Base-by-base conservation (phyloP, 495 filamentous ascomycete genomes). In the Talaromyces borbonicus region DNA sequence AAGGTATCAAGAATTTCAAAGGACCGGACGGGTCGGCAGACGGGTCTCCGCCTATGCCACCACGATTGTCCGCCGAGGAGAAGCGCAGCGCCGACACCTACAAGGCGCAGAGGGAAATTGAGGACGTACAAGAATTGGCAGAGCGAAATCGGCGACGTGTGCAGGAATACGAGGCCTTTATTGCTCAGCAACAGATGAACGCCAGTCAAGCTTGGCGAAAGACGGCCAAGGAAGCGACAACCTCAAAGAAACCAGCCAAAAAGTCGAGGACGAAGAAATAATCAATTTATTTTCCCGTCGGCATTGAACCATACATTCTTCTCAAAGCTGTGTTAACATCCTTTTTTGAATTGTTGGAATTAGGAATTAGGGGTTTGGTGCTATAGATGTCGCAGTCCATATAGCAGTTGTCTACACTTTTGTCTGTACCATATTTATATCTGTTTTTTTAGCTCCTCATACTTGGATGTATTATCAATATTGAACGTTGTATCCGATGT, bases 111-210 rank as follows among this genome's bases (percentile, higher is more conserved):
- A 46, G 52, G 22, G 30, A 27, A 20, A 42, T 43, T 9, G 37
- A 47, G 19, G 52, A 58, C 12, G 43, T 14, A 6, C 20, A 26
- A 24, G 23, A 25, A 24, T 7, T 41, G 38, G 38, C 38, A 1
- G 47, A 57, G 43, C 57, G 57, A 18, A 62, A 62, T 53, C 12
- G 39, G 18, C n/a, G 37, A 46, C 24, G 54, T 50, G 37, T 44
- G 42, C 15, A 38, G 47, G 25, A 58, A 53, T 50, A 55, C 52
- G 2, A 52, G 53, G 42, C 20, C 37, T 29, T 48, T 47, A 5
- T 47, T 44, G 18, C 35, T n/a, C 16, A 20, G 35, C 35, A 38
- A 20, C 35, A 38, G 35, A 20, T 20, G 35, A 38, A 23, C 22
- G 35, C 35, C 16, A 20, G 15, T 8, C 16, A 38, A 15, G 14